Evolutionary conservation across 352 stramenopile genomes (phyloP), one percentile per base, ranked within the genome.

Genomic region (Phytophthora pistaciae): DNA sequence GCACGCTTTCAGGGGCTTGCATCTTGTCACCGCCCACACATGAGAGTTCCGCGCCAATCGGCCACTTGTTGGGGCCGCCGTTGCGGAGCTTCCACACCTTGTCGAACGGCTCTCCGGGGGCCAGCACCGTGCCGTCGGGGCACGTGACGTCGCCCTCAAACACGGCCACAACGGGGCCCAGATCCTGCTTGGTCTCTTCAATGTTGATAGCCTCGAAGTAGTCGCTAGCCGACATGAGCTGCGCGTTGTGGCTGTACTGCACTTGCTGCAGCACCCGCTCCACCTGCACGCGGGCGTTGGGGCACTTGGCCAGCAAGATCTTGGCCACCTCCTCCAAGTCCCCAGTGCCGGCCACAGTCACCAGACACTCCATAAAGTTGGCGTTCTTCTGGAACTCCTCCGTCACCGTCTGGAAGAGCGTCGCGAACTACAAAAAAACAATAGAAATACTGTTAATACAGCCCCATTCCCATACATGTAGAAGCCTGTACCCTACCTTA

Each of bases 61-160:
- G 88, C 86, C 88, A 95, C 78, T 92, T 92, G 75, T 77, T 87
- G 3, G 77, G 70, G 11, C 88, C 88, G 18, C 83, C 88, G 50
- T 98, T 98, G 40, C 88, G 81, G 49, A 98, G 85, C 42, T 90
- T 88, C 91, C 90, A 97, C 25, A 94, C 85, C 75, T 97, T 97
- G 60, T 92, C 79, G 58, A 98, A 94, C 0, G 77, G 70, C 59
- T 91, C 75, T 38, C 80, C 80, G 8, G 90, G 88, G 2, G 80
- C 70, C 9, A 96, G 64, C 9, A 96, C 80, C 5, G 86, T 96
- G 25, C 92, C 91, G 54, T 98, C 92, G 0, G 88, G 88, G 29
- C 92, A 89, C 13, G 88, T 96, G 29, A 97, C 82, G 54, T 98
- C 92, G 16, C 80, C 89, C 57, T 97, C 88, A 74, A 98, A 98